Percentiles rank a stretch among this genome's conserved stretches.
These are phyloP conservation scores for Colletotrichum sp. DNA, from an alignment of 2,329 filamentous ascomycete species.

Conservation along the genomic window DNA sequence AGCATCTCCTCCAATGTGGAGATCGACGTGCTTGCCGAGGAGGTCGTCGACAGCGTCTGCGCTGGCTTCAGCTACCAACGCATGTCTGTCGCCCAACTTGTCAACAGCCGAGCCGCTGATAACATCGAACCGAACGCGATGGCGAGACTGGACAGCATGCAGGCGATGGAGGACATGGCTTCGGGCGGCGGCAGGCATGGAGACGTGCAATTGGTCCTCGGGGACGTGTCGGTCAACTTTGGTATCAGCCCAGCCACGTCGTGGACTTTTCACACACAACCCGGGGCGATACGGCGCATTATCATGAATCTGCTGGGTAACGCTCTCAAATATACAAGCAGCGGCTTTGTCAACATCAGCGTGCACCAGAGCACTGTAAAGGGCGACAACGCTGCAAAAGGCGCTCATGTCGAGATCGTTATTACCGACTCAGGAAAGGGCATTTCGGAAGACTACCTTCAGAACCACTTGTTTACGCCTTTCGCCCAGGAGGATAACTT, in stretches of 20 bases:
- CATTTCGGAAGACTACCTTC: constrained; percentile 67
- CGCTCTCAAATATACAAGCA: constrained; percentile 63
- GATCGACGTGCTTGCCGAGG: constrained; percentile 36
- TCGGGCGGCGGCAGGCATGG: neutral
- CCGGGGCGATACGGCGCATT: constrained; percentile 56
- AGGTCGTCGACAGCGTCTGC: constrained; percentile 41
- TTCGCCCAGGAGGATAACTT: constrained; percentile 69
- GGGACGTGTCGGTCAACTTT: constrained; percentile 48
- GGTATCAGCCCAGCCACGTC: constrained; percentile 50
- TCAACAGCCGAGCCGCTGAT: neutral
- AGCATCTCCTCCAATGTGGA: constrained; percentile 31
- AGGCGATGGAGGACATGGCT: constrained; percentile 18
- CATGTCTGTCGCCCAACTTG: constrained; percentile 9
- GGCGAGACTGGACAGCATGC: constrained; percentile 19
- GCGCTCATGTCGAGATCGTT: constrained; percentile 38
- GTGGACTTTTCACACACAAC: constrained; percentile 61
- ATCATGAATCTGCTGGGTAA: constrained; percentile 70
- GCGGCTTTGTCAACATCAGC: constrained; percentile 34
- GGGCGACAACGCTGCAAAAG: neutral
- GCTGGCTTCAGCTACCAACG: constrained; percentile 40
- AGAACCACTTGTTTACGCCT: constrained; percentile 64
- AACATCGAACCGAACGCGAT: neutral
- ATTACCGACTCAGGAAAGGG: constrained; percentile 71
- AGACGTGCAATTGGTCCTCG: neutral
- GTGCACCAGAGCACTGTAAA: constrained; percentile 23